Evolutionary conservation across 371 early-diverging fungal genomes (phyloP), one percentile per base, ranked within the genome.

Genomic region (Lichtheimia corymbifera): DNA sequence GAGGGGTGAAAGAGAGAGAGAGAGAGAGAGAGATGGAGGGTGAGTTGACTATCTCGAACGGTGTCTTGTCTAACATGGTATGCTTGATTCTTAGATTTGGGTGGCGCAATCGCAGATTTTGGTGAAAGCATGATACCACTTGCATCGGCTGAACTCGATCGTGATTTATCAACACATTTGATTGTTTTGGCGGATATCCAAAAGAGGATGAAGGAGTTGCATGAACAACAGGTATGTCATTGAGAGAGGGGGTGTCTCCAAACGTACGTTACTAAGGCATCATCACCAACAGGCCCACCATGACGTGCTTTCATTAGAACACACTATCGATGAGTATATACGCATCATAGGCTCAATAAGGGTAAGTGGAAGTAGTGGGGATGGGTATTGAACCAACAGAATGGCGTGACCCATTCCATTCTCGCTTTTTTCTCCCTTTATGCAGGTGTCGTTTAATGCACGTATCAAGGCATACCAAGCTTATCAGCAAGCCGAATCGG

Each of bases 311-410:
- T 83, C 90, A 4, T 67, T 95, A 53, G 89, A 86, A 68, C 83
- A 88, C 50, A 93, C 89, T 0, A 89, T 91, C 45, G 94, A 94
- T 62, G 95, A 95, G 67, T 92, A 96, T 65, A 84, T 95, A 63
- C 88, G 94, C n/a, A 83, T 91, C 59, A 91, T 95, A 58, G 90
- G 88, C 4, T 88, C 93, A 0, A 90, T 92, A 62, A 83, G 89
- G 61, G 86, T 86, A 65, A 61, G 68, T 57, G 11, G 52, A 25
- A 13, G 22, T n/a, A n/a, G n/a, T n/a, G 20, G 12, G 22, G 22
- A 6, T 17, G 15, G 5, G 20, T 0, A 18, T 12, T 41, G 22
- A 4, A 9, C 2, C 12, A 20, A 35, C 11, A 12, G 40, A 55
- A 14, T 55, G 28, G 47, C 11, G 3, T 47, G 45, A 35, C 11